phyloP scores from a whole-genome alignment of 257 asterid species.

The Handroanthus guayacan region DNA sequence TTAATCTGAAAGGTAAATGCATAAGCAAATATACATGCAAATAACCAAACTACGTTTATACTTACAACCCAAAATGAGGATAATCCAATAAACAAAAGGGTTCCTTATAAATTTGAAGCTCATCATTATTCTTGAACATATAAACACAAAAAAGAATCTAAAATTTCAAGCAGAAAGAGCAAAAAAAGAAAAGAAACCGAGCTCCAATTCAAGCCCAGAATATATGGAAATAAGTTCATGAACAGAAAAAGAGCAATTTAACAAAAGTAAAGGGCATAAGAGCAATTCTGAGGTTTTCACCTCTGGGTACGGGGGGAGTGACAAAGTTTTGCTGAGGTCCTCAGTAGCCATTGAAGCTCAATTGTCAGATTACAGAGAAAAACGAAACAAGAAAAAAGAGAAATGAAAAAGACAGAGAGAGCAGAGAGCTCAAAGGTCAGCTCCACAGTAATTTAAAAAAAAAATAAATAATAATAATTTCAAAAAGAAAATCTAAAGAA shows the following conservation, averaged over 20 bases:
- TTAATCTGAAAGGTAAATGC: not conserved
- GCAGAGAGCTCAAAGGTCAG: constrained; percentile 18
- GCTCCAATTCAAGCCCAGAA: not conserved
- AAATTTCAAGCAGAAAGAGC: constrained; percentile 5
- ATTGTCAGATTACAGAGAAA: constrained; percentile 26
- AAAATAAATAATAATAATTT: constrained; percentile 9
- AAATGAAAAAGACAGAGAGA: constrained; percentile 22
- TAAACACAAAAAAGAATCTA: not conserved
- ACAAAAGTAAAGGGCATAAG: not conserved
- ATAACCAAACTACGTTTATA: not conserved
- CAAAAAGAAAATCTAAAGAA: too few relatives aligned
- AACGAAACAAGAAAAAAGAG: constrained; percentile 17
- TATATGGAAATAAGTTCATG: constrained; percentile 4
- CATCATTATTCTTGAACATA: not conserved
- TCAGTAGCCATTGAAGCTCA: constrained; percentile 73
- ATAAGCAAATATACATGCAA: not conserved
- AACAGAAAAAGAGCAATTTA: not conserved
- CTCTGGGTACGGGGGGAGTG: constrained; percentile 81
- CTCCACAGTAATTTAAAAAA: constrained; percentile 19
- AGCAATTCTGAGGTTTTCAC: constrained; percentile 34
- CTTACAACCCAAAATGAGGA: constrained; percentile 1
- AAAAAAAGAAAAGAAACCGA: not conserved
- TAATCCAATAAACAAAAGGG: not conserved
- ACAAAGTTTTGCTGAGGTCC: constrained; percentile 56
- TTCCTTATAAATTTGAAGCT: constrained; percentile 7